Evolutionary conservation across 345 rosid species (phyloP).

Genomic region (Ceriops decandra): DNA sequence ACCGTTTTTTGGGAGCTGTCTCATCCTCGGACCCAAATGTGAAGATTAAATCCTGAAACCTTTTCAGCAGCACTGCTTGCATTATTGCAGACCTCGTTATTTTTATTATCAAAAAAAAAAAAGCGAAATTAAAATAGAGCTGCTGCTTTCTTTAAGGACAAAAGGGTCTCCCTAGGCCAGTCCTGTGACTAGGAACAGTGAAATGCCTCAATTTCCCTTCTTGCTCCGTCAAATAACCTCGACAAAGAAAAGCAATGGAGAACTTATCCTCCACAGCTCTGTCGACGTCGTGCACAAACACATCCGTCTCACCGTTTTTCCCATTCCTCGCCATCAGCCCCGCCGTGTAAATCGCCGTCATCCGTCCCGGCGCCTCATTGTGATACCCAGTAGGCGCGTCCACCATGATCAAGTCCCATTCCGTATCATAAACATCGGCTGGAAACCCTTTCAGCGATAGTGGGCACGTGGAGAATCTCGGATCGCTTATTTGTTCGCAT

Average conservation of each 20-base stretch:
- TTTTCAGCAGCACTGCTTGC: no score
- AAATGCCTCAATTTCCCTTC: conserved; percentile 75
- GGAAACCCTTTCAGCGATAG: conserved; percentile 71
- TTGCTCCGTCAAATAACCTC: conserved; percentile 65
- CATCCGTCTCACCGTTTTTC: conserved; percentile 62
- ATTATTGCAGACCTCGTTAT: no score
- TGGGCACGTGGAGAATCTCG: conserved; percentile 52
- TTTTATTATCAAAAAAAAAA: no score
- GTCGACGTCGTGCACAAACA: conserved; percentile 86
- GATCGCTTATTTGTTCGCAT: conserved; percentile 48
- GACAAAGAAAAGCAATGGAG: conserved; percentile 63
- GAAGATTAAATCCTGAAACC: no score
- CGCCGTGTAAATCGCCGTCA: conserved; percentile 81
- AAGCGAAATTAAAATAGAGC: no score
- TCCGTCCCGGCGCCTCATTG: conserved; percentile 79
- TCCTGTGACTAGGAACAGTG: conserved; percentile 63
- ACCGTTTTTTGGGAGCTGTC: no score
- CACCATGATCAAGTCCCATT: conserved; percentile 94
- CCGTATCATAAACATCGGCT: conserved; percentile 49
- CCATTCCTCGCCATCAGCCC: conserved; percentile 73
- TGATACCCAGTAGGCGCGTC: conserved; percentile 91
- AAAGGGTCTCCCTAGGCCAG: conserved; percentile 40
- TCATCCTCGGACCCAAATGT: no score
- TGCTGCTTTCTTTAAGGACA: conserved; percentile 29
- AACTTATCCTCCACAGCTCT: conserved; percentile 68